Evolutionary conservation across 495 filamentous ascomycete species (phyloP).

Genomic region (Daldinia vernicosa): DNA sequence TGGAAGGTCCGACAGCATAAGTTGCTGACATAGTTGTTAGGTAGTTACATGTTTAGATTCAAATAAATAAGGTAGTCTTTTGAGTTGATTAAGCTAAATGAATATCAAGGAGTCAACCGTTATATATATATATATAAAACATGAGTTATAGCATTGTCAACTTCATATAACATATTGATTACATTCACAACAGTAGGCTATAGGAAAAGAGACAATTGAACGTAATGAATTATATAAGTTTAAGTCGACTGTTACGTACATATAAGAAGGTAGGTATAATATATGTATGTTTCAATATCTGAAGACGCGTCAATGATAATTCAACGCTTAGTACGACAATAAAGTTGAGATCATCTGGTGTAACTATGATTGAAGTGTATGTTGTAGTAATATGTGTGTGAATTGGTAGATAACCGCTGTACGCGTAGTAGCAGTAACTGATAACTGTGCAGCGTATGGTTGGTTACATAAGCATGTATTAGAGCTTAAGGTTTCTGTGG

Average conservation of each 20-base stretch:
- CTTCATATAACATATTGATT: not conserved
- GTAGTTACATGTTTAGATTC: not conserved
- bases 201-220: not conserved
- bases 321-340: not conserved
- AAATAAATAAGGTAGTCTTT: not conserved
- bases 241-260: not conserved
- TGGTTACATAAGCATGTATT: not conserved
- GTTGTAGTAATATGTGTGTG: not conserved
- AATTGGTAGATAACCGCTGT: slow-evolving; percentile 4
- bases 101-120: too few species aligned
- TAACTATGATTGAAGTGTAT: not conserved
- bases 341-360: not conserved
- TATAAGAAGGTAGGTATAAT: not conserved
- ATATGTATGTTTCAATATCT: not conserved
- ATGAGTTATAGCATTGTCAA: too few species aligned
- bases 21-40: not conserved
- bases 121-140: too few species aligned
- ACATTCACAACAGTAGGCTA: not conserved
- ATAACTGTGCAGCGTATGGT: not conserved
- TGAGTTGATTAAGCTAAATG: not conserved
- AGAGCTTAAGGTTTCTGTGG: not conserved
- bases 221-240: not conserved
- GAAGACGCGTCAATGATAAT: not conserved
- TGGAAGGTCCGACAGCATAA: not conserved
- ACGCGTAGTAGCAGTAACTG: not conserved